Conservation (phyloP, 2,329 filamentous ascomycete genomes). For the Curvularia hawaiiensis region DNA sequence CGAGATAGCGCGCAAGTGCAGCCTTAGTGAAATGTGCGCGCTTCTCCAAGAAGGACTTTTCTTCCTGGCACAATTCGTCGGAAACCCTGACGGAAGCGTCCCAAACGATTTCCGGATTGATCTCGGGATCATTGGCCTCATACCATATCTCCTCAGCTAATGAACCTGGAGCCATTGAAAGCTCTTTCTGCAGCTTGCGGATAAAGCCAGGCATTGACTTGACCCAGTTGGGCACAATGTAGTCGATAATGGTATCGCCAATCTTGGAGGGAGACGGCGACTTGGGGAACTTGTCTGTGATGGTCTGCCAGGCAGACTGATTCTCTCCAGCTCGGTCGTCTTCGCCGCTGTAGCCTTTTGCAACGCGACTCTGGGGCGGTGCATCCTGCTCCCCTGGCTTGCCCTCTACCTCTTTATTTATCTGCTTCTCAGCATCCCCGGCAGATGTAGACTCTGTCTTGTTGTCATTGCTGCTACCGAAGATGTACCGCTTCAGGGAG, state of each 20-base stretch:
- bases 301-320: conserved; percentile 42
- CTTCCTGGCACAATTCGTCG: conserved; percentile 78
- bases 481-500: conserved; percentile 24
- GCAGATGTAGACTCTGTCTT: conserved; percentile 27
- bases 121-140: conserved; percentile 81
- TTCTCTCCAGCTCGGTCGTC: conserved; percentile 21
- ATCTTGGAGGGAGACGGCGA: conserved; percentile 45
- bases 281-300: conserved; percentile 37
- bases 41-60: conserved; percentile 73
- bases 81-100: conserved; percentile 84
- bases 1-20: conserved; percentile 82
- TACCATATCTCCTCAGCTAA: conserved; percentile 92
- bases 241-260: conserved; percentile 65
- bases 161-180: conserved; percentile 86
- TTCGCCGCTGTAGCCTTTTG: conserved; percentile 30
- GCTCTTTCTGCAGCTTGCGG: conserved; percentile 82
- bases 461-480: conserved; percentile 13
- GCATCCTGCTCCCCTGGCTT: conserved; percentile 39
- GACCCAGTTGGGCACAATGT: conserved; percentile 83
- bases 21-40: conserved; percentile 71
- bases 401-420: conserved; percentile 16
- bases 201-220: conserved; percentile 75
- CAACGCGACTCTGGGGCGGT: conserved; percentile 43
- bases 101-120: conserved; percentile 86
- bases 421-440: conserved; percentile 24